Evolutionary conservation across 2,329 filamentous ascomycete species (phyloP).

Genomic region (Kalaharituber pfeilii): DNA sequence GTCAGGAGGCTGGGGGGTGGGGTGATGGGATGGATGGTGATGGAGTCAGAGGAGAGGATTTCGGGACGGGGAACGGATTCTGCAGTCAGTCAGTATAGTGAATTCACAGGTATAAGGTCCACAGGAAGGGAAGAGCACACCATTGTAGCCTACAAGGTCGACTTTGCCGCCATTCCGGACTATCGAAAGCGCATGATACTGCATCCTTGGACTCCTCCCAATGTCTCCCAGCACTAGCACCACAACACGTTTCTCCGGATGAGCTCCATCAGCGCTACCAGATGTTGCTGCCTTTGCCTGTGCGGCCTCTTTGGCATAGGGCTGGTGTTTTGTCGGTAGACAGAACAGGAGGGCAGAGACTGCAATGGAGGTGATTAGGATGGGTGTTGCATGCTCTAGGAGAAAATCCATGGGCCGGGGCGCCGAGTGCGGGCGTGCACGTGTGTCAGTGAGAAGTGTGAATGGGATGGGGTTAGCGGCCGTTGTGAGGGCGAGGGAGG

Average conservation of each 20-base stretch:
- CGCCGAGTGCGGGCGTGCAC: no score
- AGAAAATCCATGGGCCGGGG: not conserved
- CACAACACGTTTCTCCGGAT: slow-evolving; percentile 16
- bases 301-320: slow-evolving; percentile 11
- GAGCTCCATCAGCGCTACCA: not conserved
- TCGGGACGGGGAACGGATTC: slow-evolving; percentile 72
- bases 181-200: slow-evolving; percentile 90
- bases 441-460: no score
- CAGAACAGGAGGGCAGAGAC: slow-evolving; percentile 11
- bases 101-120: not conserved
- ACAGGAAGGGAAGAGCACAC: slow-evolving; percentile 31
- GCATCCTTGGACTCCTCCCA: slow-evolving; percentile 90
- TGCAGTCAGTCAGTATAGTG: slow-evolving; percentile 1
- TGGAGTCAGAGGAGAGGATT: slow-evolving; percentile 47
- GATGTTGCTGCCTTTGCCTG: slow-evolving; percentile 5
- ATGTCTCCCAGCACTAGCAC: slow-evolving; percentile 89
- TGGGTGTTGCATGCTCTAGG: slow-evolving; percentile 8
- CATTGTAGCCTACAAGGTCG: slow-evolving; percentile 73
- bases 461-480: no score
- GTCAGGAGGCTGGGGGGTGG: slow-evolving; percentile 49
- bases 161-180: slow-evolving; percentile 65
- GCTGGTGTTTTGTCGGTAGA: no score
- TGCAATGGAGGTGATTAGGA: slow-evolving; percentile 14
- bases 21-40: slow-evolving; percentile 53
- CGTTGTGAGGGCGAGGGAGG: no score